Evolutionary conservation across 2,329 filamentous ascomycete genomes (phyloP).

Genomic region (Beauveria sp.): DNA sequence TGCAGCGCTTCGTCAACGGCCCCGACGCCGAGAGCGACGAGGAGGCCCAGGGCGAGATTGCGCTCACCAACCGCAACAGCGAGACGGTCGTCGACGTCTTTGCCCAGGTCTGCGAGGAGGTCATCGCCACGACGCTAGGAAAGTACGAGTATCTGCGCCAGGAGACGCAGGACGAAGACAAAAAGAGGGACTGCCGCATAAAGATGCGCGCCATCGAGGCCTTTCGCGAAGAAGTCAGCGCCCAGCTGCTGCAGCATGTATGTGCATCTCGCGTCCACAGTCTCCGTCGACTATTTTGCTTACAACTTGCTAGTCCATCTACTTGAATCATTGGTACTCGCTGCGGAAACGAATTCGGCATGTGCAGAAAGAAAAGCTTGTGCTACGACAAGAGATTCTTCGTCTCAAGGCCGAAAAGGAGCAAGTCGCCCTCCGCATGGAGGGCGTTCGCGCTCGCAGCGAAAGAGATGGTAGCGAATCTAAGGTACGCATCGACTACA

Average conservation of each 20-base stretch:
- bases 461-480: constrained; percentile 47
- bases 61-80: constrained; percentile 43
- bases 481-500: constrained; percentile 36
- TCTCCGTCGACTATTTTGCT: neutral
- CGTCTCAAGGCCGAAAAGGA: constrained; percentile 51
- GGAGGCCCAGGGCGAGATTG: constrained; percentile 41
- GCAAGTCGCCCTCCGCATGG: constrained; percentile 54
- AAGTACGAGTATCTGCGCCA: constrained; percentile 35
- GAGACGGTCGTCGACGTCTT: constrained; percentile 58
- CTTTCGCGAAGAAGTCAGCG: constrained; percentile 49
- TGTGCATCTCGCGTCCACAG: constrained; percentile 19
- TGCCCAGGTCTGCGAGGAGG: constrained; percentile 52
- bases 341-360: constrained; percentile 50
- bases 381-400: constrained; percentile 52
- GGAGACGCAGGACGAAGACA: constrained; percentile 34
- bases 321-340: constrained; percentile 50
- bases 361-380: constrained; percentile 49
- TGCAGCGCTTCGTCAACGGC: constrained; percentile 51
- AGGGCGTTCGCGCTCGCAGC: constrained; percentile 44
- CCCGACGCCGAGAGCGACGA: constrained; percentile 32
- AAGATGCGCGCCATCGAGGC: constrained; percentile 50
- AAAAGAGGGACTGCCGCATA: constrained; percentile 45
- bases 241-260: constrained; percentile 51
- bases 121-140: constrained; percentile 43
- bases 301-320: constrained; percentile 38